These are phyloP conservation scores for Exophiala sp. DNA, from an alignment of 2,329 filamentous ascomycete genomes.

Conservation along the genomic window DNA sequence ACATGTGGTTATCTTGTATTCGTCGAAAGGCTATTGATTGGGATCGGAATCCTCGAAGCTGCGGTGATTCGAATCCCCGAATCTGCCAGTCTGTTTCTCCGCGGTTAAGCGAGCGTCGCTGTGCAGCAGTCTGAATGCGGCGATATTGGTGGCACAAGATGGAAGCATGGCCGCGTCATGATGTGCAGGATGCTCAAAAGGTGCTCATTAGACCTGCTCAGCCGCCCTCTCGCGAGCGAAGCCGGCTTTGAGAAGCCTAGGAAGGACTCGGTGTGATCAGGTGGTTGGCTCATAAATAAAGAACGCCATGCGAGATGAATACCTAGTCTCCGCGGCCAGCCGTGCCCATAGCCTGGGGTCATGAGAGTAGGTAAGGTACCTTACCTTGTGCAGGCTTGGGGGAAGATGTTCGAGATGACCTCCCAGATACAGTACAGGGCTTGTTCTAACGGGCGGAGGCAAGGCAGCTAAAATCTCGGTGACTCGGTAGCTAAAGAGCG, in stretches of 20 bases:
- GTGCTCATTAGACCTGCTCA: background rate
- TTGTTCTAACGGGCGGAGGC: no score
- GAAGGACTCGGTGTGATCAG: background rate
- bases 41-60: no score
- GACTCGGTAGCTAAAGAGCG: conserved; percentile 9
- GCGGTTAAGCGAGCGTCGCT: conserved; percentile 12
- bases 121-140: background rate
- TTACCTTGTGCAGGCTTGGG: no score
- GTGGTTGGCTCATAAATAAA: background rate
- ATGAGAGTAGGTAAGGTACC: no score
- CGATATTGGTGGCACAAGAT: background rate
- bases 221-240: background rate
- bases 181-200: no score
- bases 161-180: background rate
- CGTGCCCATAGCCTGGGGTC: no score
- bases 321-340: background rate
- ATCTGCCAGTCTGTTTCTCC: conserved; percentile 1
- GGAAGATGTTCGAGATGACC: background rate
- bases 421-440: background rate
- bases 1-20: background rate
- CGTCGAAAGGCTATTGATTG: background rate
- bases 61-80: background rate
- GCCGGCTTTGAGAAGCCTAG: background rate
- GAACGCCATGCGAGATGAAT: background rate
- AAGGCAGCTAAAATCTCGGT: conserved; percentile 3